Evolutionary conservation across 2,329 filamentous ascomycete genomes (phyloP).

Genomic region (Aureobasidium uvarum): DNA sequence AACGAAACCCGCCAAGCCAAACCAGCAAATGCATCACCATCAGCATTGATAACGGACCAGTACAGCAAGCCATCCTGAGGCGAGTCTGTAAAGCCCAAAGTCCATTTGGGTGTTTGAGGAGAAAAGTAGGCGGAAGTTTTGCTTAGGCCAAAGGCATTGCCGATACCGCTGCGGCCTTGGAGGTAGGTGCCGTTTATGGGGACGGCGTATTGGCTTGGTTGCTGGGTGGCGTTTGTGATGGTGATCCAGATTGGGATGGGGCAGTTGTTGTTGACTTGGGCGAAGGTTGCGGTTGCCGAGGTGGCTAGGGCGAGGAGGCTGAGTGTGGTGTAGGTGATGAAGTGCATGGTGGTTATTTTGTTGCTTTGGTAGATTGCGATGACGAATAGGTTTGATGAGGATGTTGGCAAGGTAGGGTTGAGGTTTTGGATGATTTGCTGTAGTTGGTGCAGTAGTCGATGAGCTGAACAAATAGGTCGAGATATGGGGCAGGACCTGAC

Average conservation of each 20-base stretch:
- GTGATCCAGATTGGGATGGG: slow-evolving; percentile 33
- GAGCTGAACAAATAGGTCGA: background rate
- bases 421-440: background rate
- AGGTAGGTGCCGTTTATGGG: slow-evolving; percentile 31
- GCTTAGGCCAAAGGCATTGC: slow-evolving; percentile 37
- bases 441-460: background rate
- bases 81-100: slow-evolving; percentile 33
- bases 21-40: slow-evolving; percentile 34
- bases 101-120: slow-evolving; percentile 31
- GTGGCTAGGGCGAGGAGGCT: slow-evolving; percentile 28
- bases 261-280: slow-evolving; percentile 36
- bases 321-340: slow-evolving; percentile 26
- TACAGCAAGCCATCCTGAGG: slow-evolving; percentile 31
- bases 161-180: slow-evolving; percentile 32
- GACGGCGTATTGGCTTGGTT: slow-evolving; percentile 29
- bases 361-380: background rate
- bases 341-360: slow-evolving; percentile 31
- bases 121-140: slow-evolving; percentile 33
- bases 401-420: background rate
- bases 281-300: slow-evolving; percentile 28
- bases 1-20: slow-evolving; percentile 31
- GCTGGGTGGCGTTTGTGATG: slow-evolving; percentile 32
- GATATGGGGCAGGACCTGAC: background rate
- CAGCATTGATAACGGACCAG: slow-evolving; percentile 34
- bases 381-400: background rate